phyloP scores from a whole-genome alignment of 2,329 filamentous ascomycete genomes.

The Stachybotrys chartarum region DNA sequence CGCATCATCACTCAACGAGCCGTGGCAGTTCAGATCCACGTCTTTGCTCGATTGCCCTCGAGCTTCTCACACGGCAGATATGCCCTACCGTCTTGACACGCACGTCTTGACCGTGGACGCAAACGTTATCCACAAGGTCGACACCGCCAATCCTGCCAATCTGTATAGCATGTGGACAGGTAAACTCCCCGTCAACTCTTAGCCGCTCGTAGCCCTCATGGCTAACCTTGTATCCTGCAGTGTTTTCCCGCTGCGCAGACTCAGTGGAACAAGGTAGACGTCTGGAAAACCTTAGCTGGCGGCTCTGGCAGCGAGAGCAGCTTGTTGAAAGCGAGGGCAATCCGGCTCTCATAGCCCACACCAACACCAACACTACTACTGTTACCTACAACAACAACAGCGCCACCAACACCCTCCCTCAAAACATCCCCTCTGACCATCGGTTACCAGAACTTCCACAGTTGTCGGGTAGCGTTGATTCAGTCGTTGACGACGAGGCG shows the following conservation, averaged over 20 bases:
- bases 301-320: slow-evolving; percentile 82
- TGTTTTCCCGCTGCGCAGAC: slow-evolving; percentile 90
- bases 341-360: slow-evolving; percentile 30
- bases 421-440: slow-evolving; percentile 37
- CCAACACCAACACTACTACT: slow-evolving; percentile 19
- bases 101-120: slow-evolving; percentile 89
- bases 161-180: slow-evolving; percentile 97
- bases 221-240: slow-evolving; percentile 39
- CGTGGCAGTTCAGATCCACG: slow-evolving; percentile 3
- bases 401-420: slow-evolving; percentile 36
- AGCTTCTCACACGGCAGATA: slow-evolving; percentile 37
- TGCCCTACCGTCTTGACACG: slow-evolving; percentile 78
- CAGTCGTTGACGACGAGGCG: slow-evolving; percentile 60
- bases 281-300: slow-evolving; percentile 92
- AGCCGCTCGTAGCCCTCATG: slow-evolving; percentile 7
- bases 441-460: slow-evolving; percentile 55
- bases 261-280: slow-evolving; percentile 88
- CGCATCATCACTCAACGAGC: slow-evolving; percentile 4
- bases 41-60: slow-evolving; percentile 26
- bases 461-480: slow-evolving; percentile 72
- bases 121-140: slow-evolving; percentile 87
- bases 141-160: slow-evolving; percentile 86
- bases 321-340: slow-evolving; percentile 67
- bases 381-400: slow-evolving; percentile 11
- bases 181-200: slow-evolving; percentile 35